Base-by-base conservation (phyloP, 2,329 filamentous ascomycete species). In the Claviceps sp. region DNA sequence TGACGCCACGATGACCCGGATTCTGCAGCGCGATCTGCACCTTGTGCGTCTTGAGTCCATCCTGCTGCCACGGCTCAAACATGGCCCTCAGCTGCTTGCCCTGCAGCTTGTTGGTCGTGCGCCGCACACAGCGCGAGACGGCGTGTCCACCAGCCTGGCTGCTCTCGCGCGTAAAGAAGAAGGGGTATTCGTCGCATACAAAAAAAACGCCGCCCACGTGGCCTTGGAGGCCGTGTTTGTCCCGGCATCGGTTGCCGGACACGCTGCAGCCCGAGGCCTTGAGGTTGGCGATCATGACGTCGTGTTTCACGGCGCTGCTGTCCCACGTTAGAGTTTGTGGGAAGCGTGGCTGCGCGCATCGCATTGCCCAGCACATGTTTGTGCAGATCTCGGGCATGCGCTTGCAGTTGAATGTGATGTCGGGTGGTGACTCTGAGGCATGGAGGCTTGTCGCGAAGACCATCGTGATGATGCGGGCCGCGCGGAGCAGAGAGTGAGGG, bases 361-460 rank as follows among this genome's bases (percentile, higher is more conserved):
- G 58, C 41, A 55, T 48, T 47, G 58, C 58, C 56, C 56, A 60
- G 55, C 58, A 59, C 55, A 60, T 60, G 57, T 59, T 60, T 22
- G 52, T 55, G 52, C 57, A 60, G 38, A 59, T 48, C 13, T 60
- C 56, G 18, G 57, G 53, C 49, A 55, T 55, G 42, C 51, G 52
- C 50, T 55, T 46, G 52, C 57, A 58, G 26, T 51, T 37, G 46
- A 59, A 59, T 20, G 54, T 58, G 26, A 59, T 48, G 48, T 60
- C 57, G 37, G 58, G 58, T 60, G 16, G 14, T 22, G 42, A 46
- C 26, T 30, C 26, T 2, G 30, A 34, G 30, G 30, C 30, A 9
- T 34, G 30, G 9, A 34, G 30, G 1, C 30, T 11, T 34, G 9
- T 34, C 9, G 30, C 30, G 30, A 34, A 34, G 9, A 34, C 4